phyloP scores from a whole-genome alignment of 345 rosid species.

The Conringia planisiliqua region DNA sequence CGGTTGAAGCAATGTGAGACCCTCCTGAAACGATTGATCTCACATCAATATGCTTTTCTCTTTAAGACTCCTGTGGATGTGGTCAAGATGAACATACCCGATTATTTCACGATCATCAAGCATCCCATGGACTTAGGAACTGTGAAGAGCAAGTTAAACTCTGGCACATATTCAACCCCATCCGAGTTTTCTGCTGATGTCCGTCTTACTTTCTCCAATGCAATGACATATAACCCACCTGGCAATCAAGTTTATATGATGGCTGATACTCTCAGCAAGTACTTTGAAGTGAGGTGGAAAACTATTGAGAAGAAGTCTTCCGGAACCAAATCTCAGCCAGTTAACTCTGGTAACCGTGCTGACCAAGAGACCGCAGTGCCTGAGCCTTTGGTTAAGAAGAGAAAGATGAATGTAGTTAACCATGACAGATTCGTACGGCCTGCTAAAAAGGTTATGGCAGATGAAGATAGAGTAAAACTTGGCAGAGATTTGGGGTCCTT shows the following conservation, averaged over 20 bases:
- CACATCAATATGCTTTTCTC: slow-evolving; percentile 72
- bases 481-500: slow-evolving; percentile 74
- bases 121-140: slow-evolving; percentile 96
- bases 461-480: slow-evolving; percentile 89
- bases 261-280: slow-evolving; percentile 57
- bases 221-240: slow-evolving; percentile 80
- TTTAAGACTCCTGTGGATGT: slow-evolving; percentile 83
- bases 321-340: slow-evolving; percentile 39
- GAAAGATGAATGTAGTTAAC: slow-evolving; percentile 48
- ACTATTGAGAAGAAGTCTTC: slow-evolving; percentile 59
- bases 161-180: slow-evolving; percentile 64
- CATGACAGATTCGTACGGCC: slow-evolving; percentile 63
- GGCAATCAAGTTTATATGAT: slow-evolving; percentile 77
- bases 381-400: slow-evolving; percentile 57
- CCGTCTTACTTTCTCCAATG: slow-evolving; percentile 87
- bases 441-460: slow-evolving; percentile 72
- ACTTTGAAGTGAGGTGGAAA: slow-evolving; percentile 79
- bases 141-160: slow-evolving; percentile 61
- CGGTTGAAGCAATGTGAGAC: slow-evolving; percentile 43
- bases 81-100: slow-evolving; percentile 61
- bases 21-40: slow-evolving; percentile 74
- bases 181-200: slow-evolving; percentile 91
- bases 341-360: slow-evolving; percentile 41
- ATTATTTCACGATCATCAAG: slow-evolving; percentile 67
- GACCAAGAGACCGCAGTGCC: slow-evolving; percentile 39